Evolutionary conservation across 75 land plant species (phyloP).

Genomic region (Pinus tabuliformis): DNA sequence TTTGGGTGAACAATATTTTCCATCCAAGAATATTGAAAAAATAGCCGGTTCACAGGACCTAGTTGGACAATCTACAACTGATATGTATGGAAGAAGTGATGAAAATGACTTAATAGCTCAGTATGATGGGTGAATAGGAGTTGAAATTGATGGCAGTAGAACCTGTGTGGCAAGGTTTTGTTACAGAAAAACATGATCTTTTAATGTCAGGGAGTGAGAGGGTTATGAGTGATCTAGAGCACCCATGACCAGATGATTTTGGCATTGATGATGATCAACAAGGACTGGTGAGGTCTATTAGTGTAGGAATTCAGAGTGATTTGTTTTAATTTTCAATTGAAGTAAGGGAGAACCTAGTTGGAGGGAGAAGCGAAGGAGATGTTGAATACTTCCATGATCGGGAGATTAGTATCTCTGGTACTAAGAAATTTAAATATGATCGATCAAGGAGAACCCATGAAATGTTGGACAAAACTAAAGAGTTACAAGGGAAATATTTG

Average conservation of each 20-base stretch:
- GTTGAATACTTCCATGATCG: conserved; percentile 59
- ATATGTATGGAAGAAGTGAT: conserved; percentile 39
- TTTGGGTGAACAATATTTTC: conserved; percentile 84
- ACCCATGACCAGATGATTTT: conserved; percentile 31
- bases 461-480: conserved; percentile 21
- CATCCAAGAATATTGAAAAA: conserved; percentile 46
- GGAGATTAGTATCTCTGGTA: conserved; percentile 43
- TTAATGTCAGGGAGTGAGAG: conserved; percentile 50
- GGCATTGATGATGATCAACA: conserved; percentile 72
- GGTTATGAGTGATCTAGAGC: conserved; percentile 34
- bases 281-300: conserved; percentile 80
- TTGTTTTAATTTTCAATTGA: conserved; percentile 90
- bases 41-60: conserved; percentile 33
- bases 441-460: conserved; percentile 16
- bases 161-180: conserved; percentile 94
- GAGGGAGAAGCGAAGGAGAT: conserved; percentile 94
- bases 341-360: conserved; percentile 65
- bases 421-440: conserved; percentile 22
- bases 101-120: conserved; percentile 57
- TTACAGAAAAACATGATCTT: conserved; percentile 51
- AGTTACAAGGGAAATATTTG: conserved; percentile 13
- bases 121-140: conserved; percentile 78
- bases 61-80: conserved; percentile 35
- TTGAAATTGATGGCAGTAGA: conserved; percentile 71
- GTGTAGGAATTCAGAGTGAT: conserved; percentile 84